Conservation (phyloP, 768 basidiomycete genomes). For the Phallus indusiatus region DNA sequence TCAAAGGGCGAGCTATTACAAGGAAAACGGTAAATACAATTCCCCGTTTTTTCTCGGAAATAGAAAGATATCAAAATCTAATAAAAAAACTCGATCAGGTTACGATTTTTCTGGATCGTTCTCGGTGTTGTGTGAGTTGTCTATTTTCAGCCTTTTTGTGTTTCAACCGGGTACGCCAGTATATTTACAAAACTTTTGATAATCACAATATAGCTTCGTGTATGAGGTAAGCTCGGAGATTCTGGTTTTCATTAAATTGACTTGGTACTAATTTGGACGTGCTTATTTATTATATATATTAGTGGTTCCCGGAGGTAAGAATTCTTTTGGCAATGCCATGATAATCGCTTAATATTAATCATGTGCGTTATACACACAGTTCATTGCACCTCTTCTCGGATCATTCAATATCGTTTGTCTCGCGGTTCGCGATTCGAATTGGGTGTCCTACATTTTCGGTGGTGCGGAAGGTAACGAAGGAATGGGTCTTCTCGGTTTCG, state of each 20-base stretch:
- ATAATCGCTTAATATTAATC: background rate
- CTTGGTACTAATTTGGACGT: background rate
- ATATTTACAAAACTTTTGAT: background rate
- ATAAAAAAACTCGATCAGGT: background rate
- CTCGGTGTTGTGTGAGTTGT: background rate
- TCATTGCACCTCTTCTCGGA: background rate
- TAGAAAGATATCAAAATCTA: background rate
- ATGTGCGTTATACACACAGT: too few relatives aligned
- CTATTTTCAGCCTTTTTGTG: background rate
- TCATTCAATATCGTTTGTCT: background rate
- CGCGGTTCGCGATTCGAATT: background rate
- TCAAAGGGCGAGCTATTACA: background rate
- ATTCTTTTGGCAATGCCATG: background rate
- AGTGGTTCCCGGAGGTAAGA: background rate
- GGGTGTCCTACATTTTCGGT: background rate
- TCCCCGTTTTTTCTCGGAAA: background rate
- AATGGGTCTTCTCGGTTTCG: background rate
- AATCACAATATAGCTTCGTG: background rate
- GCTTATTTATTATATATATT: too few relatives aligned
- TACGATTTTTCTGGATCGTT: background rate
- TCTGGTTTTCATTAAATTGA: background rate
- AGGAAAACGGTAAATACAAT: background rate
- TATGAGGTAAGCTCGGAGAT: background rate
- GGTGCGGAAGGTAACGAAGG: conserved; percentile 2
- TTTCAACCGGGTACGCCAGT: background rate